Conservation (phyloP, 768 basidiomycete genomes). For the Tulasnella sp. region DNA sequence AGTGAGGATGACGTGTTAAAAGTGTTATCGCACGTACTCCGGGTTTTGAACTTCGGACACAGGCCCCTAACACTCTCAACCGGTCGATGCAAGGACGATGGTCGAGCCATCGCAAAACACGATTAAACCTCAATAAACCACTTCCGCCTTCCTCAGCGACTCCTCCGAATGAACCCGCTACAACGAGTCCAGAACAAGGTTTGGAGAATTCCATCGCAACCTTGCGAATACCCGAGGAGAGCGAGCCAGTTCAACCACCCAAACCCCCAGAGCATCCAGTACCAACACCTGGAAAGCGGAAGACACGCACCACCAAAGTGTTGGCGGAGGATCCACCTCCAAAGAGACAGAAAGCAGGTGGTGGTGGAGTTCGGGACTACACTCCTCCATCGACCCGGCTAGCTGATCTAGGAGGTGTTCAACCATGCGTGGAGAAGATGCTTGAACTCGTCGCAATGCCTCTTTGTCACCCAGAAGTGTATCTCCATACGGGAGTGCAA, state of each 20-base stretch:
- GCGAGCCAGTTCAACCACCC: constrained; percentile 20
- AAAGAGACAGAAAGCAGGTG: constrained; percentile 17
- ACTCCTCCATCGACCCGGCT: constrained; percentile 63
- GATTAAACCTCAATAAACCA: constrained; percentile 49
- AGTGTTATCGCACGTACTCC: background rate
- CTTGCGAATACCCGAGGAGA: constrained; percentile 6
- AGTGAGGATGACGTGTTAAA: background rate
- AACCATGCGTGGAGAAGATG: constrained; percentile 77
- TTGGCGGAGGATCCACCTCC: background rate
- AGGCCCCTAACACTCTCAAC: constrained; percentile 47
- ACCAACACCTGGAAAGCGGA: constrained; percentile 41
- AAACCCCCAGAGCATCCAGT: constrained; percentile 17
- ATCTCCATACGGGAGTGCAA: constrained; percentile 82
- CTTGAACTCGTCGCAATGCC: constrained; percentile 96
- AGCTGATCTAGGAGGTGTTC: constrained; percentile 79
- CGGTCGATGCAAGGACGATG: constrained; percentile 69
- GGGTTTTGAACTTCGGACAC: too few species aligned
- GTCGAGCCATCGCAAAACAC: constrained; percentile 52
- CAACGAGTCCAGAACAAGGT: constrained; percentile 23
- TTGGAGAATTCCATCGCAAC: constrained; percentile 20
- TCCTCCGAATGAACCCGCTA: constrained; percentile 17
- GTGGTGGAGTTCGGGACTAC: constrained; percentile 44
- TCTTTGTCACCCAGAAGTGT: constrained; percentile 87
- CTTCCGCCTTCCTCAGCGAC: constrained; percentile 24
- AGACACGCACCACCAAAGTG: constrained; percentile 40